Base-by-base conservation (phyloP, 805 yeast genomes). In the Starmerella cellae region DNA sequence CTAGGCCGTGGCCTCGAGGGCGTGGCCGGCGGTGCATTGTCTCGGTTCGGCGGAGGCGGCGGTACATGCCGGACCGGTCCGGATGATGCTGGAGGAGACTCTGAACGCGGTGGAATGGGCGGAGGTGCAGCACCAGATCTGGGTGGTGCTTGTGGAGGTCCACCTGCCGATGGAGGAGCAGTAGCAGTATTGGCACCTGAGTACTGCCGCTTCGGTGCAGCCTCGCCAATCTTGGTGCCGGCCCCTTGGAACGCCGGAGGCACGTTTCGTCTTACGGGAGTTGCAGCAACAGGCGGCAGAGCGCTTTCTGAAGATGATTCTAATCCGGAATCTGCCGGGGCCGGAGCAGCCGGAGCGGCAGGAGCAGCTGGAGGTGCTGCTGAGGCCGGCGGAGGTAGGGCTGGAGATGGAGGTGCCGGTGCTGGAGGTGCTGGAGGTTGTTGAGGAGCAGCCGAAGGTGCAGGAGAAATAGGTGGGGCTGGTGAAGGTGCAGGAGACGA, bases 401-500 rank as follows among this genome's bases (percentile, higher is more conserved):
- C n/a, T 2, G 43, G 28, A 13, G 47, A 35, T 14, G 51, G 45
- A 3, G 38, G 32, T 6, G 32, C 32, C 8, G 16, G 8, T 10
- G 32, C 16, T 5, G 32, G 16, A 29, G 32, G 16, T 5, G 16
- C 32, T 14, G 16, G 11, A 2, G 48, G 41, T 2, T 41, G 28
- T 10, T 14, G 32, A 9, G 32, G 16, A 29, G 32, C 32, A 14
- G n/a, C 32, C 16, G 16, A n/a, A 3, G 48, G 41, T 2, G 43
- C 43, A 5, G 47, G 29, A 10, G 20, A 9, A 4, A 45, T 38
- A 17, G 54, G 42, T 9, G 55, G 47, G 4, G 47, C 46, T n/a
- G n/a, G n/a, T 4, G 51, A 45, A 23, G 53, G 53, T 4, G 48
- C 41, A n/a, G 54, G 48, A 4, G 47, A 29, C 3, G 50, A 17